A percentile compares a stretch with the other conserved stretches of the same genome.
These are phyloP conservation scores for Scedosporium apiospermum DNA, from an alignment of 2,329 filamentous ascomycete species.

Conservation along the genomic window DNA sequence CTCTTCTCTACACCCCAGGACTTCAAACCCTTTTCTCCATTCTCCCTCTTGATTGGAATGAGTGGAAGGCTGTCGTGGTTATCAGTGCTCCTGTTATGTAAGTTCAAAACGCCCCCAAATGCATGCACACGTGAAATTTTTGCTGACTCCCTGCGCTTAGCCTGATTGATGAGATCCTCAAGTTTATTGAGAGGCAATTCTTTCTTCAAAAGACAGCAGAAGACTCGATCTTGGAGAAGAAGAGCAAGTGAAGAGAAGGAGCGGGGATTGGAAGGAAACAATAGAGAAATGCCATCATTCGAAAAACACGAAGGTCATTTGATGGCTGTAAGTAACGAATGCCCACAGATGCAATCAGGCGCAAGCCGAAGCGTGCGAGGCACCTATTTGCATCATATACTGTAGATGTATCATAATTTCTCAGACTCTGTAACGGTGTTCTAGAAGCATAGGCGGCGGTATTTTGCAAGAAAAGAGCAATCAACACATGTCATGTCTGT, in stretches of 20 bases:
- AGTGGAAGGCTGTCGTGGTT: constrained; percentile 84
- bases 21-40: constrained; percentile 87
- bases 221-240: constrained; percentile 36
- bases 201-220: constrained; percentile 45
- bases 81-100: constrained; percentile 91
- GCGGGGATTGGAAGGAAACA: constrained; percentile 12
- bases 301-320: background rate
- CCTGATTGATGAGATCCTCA: constrained; percentile 75
- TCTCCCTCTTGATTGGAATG: constrained; percentile 69
- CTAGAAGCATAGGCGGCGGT: background rate
- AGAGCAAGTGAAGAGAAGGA: constrained; percentile 35
- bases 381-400: background rate
- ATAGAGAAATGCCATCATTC: constrained; percentile 10
- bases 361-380: background rate
- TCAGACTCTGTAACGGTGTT: constrained; percentile 2
- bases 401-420: constrained; percentile 7
- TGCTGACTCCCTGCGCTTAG: constrained; percentile 27
- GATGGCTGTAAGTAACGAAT: background rate
- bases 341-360: background rate
- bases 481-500: background rate
- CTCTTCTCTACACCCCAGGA: constrained; percentile 83
- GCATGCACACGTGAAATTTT: background rate
- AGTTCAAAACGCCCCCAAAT: constrained; percentile 29
- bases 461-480: background rate
- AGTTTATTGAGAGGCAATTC: constrained; percentile 61